Evolutionary conservation across 345 rosid genomes (phyloP).

Genomic region (Rhizophora mangle): DNA sequence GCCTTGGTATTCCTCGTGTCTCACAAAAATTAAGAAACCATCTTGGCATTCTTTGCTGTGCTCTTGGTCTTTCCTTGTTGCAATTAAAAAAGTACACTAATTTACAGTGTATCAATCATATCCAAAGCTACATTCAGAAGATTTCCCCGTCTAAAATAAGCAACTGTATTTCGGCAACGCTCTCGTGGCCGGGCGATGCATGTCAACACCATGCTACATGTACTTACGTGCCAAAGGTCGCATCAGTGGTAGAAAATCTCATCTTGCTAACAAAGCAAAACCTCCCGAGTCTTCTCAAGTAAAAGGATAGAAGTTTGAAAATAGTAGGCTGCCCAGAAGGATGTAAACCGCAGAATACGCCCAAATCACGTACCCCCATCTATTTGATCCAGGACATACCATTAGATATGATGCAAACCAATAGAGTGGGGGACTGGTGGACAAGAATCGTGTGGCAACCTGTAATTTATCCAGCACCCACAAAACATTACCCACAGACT

Average conservation of each 20-base stretch:
- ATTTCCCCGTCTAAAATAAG: no score
- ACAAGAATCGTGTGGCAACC: conserved; percentile 89
- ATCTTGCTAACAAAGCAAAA: not conserved
- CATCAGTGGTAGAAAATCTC: not conserved
- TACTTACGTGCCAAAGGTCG: no score
- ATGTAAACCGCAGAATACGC: conserved; percentile 65
- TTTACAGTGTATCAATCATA: no score
- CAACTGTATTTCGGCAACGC: no score
- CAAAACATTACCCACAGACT: not conserved
- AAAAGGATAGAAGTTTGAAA: conserved; percentile 88
- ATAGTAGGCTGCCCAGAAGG: conserved; percentile 77
- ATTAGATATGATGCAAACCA: conserved; percentile 71
- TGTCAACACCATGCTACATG: no score
- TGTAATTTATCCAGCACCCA: conserved; percentile 28
- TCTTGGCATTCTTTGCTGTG: no score
- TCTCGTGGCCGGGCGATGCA: no score
- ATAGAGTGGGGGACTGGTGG: conserved; percentile 80
- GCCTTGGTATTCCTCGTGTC: no score
- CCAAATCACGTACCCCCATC: conserved; percentile 70
- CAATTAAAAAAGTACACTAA: no score
- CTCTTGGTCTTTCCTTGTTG: no score
- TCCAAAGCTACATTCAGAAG: no score
- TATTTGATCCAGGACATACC: conserved; percentile 33
- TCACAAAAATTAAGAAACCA: no score
- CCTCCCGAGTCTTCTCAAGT: conserved; percentile 38